phyloP scores from a whole-genome alignment of 1,284 basidiomycete genomes.

The Fomitopsis betulina region DNA sequence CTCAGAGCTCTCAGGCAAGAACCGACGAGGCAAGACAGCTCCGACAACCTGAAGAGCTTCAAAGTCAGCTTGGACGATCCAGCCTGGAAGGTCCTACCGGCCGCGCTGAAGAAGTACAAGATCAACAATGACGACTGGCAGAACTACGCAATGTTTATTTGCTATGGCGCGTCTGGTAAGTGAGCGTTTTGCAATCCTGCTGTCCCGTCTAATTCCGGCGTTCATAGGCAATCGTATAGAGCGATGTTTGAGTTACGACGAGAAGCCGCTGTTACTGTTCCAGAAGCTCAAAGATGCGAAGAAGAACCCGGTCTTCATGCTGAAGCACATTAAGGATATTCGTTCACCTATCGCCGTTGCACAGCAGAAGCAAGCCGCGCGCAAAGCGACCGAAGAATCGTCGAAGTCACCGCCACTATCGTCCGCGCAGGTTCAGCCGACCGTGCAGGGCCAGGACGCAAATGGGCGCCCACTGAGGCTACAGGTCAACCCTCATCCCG shows the following conservation, averaged over 20 bases:
- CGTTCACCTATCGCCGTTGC: conserved; percentile 94
- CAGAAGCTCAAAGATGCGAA: conserved; percentile 96
- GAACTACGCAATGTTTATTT: conserved; percentile 99
- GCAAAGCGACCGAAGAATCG: conserved; percentile 54
- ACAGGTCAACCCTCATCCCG: conserved; percentile 54
- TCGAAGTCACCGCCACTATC: conserved; percentile 25
- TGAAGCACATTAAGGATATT: conserved; percentile 97
- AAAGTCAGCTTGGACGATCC: conserved; percentile 94
- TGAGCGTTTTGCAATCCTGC: conserved; percentile 8
- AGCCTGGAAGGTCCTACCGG: conserved; percentile 96
- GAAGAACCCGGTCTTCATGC: conserved; percentile 98
- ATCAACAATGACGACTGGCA: conserved; percentile 99
- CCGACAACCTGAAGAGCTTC: conserved; percentile 83
- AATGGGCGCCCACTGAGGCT: conserved; percentile 53
- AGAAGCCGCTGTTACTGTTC: conserved; percentile 95
- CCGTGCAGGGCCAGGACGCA: conserved; percentile 18
- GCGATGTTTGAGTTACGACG: conserved; percentile 95
- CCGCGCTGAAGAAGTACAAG: conserved; percentile 97
- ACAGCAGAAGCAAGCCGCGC: conserved; percentile 87
- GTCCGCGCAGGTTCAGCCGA: conserved; percentile 12
- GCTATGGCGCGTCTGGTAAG: conserved; percentile 87
- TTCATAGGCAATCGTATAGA: conserved; percentile 72
- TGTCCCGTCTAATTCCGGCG: not conserved
- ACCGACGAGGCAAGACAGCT: conserved; percentile 57
- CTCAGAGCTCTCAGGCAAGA: conserved; percentile 31